These are phyloP conservation scores for Chytriomyces confervae DNA, from an alignment of 192 early-diverging fungal genomes.

Conservation along the genomic window DNA sequence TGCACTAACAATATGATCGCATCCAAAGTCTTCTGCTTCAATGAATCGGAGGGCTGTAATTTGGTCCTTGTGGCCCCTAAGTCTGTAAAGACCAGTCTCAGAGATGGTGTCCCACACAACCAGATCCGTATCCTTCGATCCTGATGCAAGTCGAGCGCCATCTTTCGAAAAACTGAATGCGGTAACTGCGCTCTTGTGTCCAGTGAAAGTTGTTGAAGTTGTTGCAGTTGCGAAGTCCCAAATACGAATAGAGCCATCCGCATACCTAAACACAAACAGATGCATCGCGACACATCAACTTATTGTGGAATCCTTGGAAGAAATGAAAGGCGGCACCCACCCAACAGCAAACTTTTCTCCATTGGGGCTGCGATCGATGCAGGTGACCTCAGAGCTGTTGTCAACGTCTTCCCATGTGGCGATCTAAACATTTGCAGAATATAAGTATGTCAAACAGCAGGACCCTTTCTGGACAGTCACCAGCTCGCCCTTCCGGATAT, in stretches of 20 bases:
- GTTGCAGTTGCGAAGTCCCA: conserved; percentile 71
- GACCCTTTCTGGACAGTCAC: not conserved
- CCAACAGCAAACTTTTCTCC: conserved; percentile 85
- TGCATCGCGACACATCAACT: no score
- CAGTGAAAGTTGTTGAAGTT: conserved; percentile 73
- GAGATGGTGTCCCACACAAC: conserved; percentile 95
- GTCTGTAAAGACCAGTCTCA: conserved; percentile 84
- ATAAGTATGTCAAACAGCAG: not conserved
- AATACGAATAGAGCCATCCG: conserved; percentile 90
- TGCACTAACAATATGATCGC: conserved; percentile 77
- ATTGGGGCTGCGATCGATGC: conserved; percentile 68
- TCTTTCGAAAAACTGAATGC: conserved; percentile 80
- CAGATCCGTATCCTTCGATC: conserved; percentile 91
- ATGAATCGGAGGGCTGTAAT: conserved; percentile 80
- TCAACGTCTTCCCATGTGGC: conserved; percentile 80
- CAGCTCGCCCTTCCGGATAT: conserved; percentile 77
- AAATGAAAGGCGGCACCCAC: conserved; percentile 43
- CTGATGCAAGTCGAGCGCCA: conserved; percentile 86
- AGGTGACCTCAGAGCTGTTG: conserved; percentile 86
- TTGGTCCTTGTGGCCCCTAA: conserved; percentile 96
- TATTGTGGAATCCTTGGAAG: not conserved
- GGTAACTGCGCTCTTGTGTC: conserved; percentile 86
- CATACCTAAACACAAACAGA: conserved; percentile 58
- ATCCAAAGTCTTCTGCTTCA: conserved; percentile 22
- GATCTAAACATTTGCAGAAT: conserved; percentile 45